Conservation (phyloP, 2,329 filamentous ascomycete genomes). For the Zymoseptoria brevis region DNA sequence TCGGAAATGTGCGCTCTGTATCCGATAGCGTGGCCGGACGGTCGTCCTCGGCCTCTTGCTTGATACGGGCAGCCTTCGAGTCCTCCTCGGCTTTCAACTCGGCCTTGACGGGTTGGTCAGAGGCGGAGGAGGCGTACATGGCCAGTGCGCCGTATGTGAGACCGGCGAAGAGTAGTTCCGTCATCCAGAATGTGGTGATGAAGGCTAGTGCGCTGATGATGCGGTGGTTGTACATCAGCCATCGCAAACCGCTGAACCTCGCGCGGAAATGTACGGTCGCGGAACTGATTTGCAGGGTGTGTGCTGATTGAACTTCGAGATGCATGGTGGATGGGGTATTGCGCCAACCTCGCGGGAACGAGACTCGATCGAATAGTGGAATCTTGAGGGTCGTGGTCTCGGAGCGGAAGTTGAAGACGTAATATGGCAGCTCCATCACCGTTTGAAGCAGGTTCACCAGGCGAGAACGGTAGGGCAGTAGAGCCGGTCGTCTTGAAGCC, state of each 20-base stretch:
- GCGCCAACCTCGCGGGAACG: conserved; percentile 51
- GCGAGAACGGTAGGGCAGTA: conserved; percentile 71
- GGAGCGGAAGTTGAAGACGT: conserved; percentile 56
- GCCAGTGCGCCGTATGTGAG: conserved; percentile 55
- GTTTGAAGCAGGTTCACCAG: conserved; percentile 56
- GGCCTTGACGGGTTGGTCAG: conserved; percentile 4
- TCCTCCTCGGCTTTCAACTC: conserved; percentile 12
- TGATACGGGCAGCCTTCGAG: conserved; percentile 6
- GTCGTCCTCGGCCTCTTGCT: conserved; percentile 21
- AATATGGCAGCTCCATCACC: conserved; percentile 58
- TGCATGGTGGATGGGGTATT: conserved; percentile 48
- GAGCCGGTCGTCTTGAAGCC: conserved; percentile 61
- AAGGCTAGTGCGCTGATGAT: conserved; percentile 61
- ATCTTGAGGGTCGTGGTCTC: conserved; percentile 60
- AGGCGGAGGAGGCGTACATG: conserved; percentile 29
- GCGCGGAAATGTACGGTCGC: conserved; percentile 63
- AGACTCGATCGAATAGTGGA: conserved; percentile 63
- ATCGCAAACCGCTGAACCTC: conserved; percentile 62
- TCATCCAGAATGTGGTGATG: conserved; percentile 65
- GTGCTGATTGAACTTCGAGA: conserved; percentile 63
- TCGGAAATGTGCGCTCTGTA: conserved; percentile 43
- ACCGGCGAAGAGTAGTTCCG: conserved; percentile 60
- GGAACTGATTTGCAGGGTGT: conserved; percentile 66
- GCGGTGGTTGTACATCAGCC: conserved; percentile 80
- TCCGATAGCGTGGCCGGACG: conserved; percentile 34